A percentile compares a stretch with the other conserved stretches of the same genome.
Conservation (phyloP, 2,329 filamentous ascomycete species). For the Rhynchosporium graminicola region DNA sequence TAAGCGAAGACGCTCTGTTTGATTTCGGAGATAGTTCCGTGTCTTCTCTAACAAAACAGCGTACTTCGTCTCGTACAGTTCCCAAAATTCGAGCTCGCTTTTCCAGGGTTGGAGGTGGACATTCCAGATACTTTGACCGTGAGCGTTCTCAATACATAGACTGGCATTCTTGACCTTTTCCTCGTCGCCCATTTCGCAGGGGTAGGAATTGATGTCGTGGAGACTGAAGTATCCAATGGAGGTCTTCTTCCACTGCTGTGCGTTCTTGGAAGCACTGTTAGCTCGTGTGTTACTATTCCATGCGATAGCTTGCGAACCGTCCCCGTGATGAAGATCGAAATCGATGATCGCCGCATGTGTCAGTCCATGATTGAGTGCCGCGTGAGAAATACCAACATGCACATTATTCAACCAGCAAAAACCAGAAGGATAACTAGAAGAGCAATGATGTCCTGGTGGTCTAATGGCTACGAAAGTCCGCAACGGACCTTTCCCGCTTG, state of each 20-base stretch:
- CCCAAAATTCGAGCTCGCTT: constrained; percentile 82
- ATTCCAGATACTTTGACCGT: constrained; percentile 95
- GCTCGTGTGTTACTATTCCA: constrained; percentile 86
- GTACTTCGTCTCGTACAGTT: constrained; percentile 80
- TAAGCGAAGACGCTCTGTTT: constrained; percentile 65
- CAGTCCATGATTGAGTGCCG: constrained; percentile 76
- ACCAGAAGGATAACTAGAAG: constrained; percentile 82
- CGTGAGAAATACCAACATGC: constrained; percentile 93
- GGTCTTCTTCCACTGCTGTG: constrained; percentile 75
- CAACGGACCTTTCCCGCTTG: constrained; percentile 55
- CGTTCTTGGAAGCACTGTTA: constrained; percentile 64
- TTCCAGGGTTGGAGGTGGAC: constrained; percentile 90
- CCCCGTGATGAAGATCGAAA: constrained; percentile 88
- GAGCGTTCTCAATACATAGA: constrained; percentile 89
- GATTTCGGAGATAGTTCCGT: constrained; percentile 70
- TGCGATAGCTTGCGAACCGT: constrained; percentile 92
- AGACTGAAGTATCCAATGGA: constrained; percentile 95
- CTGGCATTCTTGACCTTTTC: constrained; percentile 94
- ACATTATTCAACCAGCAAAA: constrained; percentile 99
- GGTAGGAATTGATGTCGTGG: constrained; percentile 98
- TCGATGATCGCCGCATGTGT: constrained; percentile 73
- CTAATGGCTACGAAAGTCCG: constrained; percentile 90
- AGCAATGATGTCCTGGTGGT: constrained; percentile 95
- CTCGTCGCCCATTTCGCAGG: constrained; percentile 89
- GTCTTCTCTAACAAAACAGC: constrained; percentile 76